phyloP scores from a whole-genome alignment of 1,284 basidiomycete genomes.

The Blastosporella zonata region DNA sequence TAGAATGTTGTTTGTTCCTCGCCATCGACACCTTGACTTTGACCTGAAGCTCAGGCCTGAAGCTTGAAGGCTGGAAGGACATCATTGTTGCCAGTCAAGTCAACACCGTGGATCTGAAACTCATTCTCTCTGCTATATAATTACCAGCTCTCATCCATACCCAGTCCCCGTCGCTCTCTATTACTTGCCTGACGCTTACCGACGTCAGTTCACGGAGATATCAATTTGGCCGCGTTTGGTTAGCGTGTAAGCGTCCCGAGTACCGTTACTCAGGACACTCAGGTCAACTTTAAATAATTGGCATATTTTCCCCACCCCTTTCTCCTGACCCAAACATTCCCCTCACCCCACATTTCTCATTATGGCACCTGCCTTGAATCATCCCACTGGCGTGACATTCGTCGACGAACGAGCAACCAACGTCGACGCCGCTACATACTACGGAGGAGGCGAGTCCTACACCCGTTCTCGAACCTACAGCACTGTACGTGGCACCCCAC shows the following conservation, averaged over 20 bases:
- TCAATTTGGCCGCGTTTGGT: constrained; percentile 19
- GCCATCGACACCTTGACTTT: too few species aligned
- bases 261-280: not conserved
- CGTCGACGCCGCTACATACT: constrained; percentile 78
- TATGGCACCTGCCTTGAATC: constrained; percentile 52
- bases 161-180: not conserved
- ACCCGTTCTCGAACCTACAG: constrained; percentile 84
- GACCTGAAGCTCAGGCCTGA: too few species aligned
- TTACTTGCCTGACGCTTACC: not conserved
- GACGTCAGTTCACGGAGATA: constrained; percentile 13
- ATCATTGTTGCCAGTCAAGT: not conserved
- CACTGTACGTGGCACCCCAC: constrained; percentile 47
- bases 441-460: constrained; percentile 73
- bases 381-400: constrained; percentile 64
- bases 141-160: not conserved
- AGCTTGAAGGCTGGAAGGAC: not conserved
- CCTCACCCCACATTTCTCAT: constrained; percentile 2
- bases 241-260: constrained; percentile 9
- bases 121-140: not conserved
- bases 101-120: not conserved
- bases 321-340: constrained; percentile 5
- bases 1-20: too few species aligned
- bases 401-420: constrained; percentile 65
- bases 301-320: constrained; percentile 7
- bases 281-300: constrained; percentile 9